These are phyloP conservation scores for Apophysomyces elegans DNA, from an alignment of 371 early-diverging fungal species.

Conservation along the genomic window DNA sequence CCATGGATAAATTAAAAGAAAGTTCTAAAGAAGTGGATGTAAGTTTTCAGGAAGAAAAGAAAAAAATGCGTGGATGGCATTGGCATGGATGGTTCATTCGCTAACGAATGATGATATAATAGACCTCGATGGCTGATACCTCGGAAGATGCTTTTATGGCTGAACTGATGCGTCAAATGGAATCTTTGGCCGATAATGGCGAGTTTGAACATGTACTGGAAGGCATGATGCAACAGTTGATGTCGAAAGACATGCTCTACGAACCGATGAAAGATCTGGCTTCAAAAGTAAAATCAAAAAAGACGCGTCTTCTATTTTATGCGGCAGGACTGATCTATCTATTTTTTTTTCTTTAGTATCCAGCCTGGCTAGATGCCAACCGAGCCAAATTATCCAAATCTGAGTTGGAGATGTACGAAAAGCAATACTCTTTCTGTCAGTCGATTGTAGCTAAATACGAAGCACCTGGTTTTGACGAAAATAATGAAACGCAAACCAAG, in stretches of 20 bases:
- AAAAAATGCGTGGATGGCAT: background rate
- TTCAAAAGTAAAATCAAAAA: conserved; percentile 49
- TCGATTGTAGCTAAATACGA: conserved; percentile 84
- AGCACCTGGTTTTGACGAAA: conserved; percentile 62
- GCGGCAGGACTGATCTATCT: too few species aligned
- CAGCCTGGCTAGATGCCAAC: conserved; percentile 81
- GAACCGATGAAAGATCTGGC: conserved; percentile 93
- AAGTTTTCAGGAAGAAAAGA: conserved; percentile 26
- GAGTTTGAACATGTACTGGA: conserved; percentile 88
- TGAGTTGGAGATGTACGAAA: conserved; percentile 74
- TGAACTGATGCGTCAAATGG: conserved; percentile 91
- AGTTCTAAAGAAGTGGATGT: conserved; percentile 84
- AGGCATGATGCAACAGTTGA: conserved; percentile 87
- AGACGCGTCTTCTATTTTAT: too few species aligned
- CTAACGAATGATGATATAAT: background rate
- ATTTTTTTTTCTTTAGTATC: conserved; percentile 62
- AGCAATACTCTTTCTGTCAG: conserved; percentile 73
- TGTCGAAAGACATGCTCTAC: conserved; percentile 90
- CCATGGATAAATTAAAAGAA: conserved; percentile 84
- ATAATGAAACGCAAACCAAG: conserved; percentile 68
- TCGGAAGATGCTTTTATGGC: conserved; percentile 78
- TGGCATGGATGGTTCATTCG: too few species aligned
- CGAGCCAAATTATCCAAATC: conserved; percentile 65
- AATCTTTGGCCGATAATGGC: conserved; percentile 73
- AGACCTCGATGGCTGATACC: conserved; percentile 65